Base-by-base conservation (phyloP, 352 stramenopile species). In the Phytophthora sojae region DNA sequence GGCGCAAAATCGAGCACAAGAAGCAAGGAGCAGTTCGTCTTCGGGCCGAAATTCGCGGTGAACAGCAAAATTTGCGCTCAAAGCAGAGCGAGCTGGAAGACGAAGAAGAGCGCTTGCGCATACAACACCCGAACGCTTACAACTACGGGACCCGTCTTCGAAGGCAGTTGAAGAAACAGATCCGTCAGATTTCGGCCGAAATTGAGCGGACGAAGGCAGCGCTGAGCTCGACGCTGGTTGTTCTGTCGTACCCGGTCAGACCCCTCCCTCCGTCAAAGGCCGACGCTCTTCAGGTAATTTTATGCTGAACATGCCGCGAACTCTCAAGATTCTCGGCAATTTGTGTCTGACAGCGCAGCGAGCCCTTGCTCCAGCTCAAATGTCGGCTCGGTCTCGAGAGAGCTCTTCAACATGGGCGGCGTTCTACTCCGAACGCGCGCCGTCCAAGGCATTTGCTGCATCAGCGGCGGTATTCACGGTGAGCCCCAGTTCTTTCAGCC, bases 251-350 rank as follows among this genome's bases (percentile, higher is more conserved):
- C 35, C 29, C 83, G 8, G 65, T 77, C 1, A 77, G 65, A 15
- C 73, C 80, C 0, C 69, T 91, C 6, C 80, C 81, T 7, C 54
- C 39, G 8, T 23, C 69, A 15, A 57, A 57, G 23, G 5, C 26
- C 0, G 67, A 80, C 6, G 78, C 73, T 0, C 49, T 83, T 8
- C 61, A 79, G 35, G 54, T 83, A 4, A 65, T 91, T 14, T 89
- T 45, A 83, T 85, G 44, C 42, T 89, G 4, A 57, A 65, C 0
- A 71, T 85, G 45, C 26, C 26, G 49, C 63, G 69, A 66, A 57
- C 4, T 42, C 35, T 42, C 12, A 6, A 30, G 35, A 11, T 42
- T 4, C 35, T 42, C 2, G 35, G 8, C 1, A 42, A 15, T 4
- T 42, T 42, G 12, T 15, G 12, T 42, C 35, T 15, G 8, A 42